Evolutionary conservation across 2,329 filamentous ascomycete species (phyloP).

Genomic region (Pseudocercospora macadamiae): DNA sequence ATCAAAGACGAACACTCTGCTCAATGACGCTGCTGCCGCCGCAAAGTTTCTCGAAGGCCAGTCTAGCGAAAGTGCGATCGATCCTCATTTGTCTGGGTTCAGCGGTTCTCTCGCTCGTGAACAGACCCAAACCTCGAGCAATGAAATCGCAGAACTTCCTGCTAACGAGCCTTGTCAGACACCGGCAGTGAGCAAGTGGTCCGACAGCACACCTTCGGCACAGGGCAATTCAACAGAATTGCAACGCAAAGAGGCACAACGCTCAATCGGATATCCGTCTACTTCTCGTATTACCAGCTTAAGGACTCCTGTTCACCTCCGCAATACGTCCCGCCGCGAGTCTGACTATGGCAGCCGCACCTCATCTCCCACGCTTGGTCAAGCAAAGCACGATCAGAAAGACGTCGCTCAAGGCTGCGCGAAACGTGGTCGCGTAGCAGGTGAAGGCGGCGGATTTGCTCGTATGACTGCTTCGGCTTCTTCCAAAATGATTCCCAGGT

Average conservation of each 20-base stretch:
- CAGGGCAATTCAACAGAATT: constrained; percentile 13
- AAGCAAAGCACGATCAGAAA: constrained; percentile 17
- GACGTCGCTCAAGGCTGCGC: constrained; percentile 21
- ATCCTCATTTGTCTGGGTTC: not conserved
- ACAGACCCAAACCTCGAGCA: not conserved
- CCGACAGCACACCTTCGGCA: constrained; percentile 31
- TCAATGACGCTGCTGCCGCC: constrained; percentile 9
- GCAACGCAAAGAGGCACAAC: constrained; percentile 10
- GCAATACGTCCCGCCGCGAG: not conserved
- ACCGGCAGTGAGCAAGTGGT: constrained; percentile 33
- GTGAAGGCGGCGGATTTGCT: constrained; percentile 20
- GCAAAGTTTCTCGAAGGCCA: not conserved
- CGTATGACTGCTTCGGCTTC: constrained; percentile 27
- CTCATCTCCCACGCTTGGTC: constrained; percentile 30
- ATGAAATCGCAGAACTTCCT: not conserved
- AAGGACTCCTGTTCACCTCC: not conserved
- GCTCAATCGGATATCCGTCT: constrained; percentile 33
- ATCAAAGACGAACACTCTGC: constrained; percentile 3
- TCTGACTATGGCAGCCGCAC: constrained; percentile 17
- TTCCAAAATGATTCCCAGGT: constrained; percentile 25
- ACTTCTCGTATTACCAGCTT: constrained; percentile 10
- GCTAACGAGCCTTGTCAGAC: not conserved
- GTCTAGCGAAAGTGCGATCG: not conserved
- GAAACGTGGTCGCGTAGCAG: constrained; percentile 9
- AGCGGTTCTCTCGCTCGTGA: not conserved